A percentile compares a stretch with the other conserved stretches of the same genome.
Evolutionary conservation across 441 rosid species (phyloP).

Genomic region (Gossypium lobatum): DNA sequence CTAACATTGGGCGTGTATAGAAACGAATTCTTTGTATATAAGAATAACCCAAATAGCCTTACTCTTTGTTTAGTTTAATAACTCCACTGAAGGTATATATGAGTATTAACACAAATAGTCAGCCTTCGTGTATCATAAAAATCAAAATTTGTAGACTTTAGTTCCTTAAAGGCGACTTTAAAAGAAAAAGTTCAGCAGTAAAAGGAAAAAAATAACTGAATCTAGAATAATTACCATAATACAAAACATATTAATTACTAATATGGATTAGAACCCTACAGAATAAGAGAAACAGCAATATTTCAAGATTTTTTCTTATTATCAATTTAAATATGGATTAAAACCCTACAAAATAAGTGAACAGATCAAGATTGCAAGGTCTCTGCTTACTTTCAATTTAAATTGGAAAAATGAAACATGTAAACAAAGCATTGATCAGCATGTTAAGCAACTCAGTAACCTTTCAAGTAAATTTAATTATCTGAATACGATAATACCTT

Average conservation of each 20-base stretch:
- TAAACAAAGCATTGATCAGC: neutral
- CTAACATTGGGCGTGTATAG: neutral
- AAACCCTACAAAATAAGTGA: neutral
- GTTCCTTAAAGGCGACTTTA: neutral
- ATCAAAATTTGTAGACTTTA: neutral
- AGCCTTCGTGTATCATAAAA: neutral
- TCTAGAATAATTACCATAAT: neutral
- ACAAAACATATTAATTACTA: neutral
- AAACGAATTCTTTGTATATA: neutral
- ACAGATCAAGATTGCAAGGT: neutral
- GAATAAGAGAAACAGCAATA: neutral
- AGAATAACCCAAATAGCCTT: neutral
- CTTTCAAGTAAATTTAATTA: neutral
- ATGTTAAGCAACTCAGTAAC: neutral
- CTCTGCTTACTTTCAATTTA: neutral
- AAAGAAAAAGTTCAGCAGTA: neutral
- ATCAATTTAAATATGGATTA: neutral
- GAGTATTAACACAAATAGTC: neutral
- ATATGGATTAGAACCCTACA: neutral
- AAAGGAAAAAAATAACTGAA: neutral
- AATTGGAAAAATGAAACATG: neutral
- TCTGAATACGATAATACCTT: constrained; percentile 32
- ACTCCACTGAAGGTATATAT: neutral
- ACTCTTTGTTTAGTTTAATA: neutral
- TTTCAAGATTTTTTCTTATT: neutral